Conservation (phyloP, 2,329 filamentous ascomycete genomes). For the Phoma sp. region DNA sequence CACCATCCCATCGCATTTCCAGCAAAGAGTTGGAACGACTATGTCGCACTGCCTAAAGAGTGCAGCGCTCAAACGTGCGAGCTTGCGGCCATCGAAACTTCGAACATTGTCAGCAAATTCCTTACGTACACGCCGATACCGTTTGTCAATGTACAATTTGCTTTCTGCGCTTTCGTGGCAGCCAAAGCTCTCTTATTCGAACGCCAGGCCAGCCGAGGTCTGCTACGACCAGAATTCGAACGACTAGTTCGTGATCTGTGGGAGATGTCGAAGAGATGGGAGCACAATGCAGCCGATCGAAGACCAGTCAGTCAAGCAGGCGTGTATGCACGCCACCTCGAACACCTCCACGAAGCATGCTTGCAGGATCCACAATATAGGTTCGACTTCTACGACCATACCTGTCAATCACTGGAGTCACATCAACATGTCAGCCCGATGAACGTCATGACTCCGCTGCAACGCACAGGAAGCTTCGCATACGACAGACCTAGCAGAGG, state of each 20-base stretch:
- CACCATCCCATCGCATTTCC: conserved; percentile 43
- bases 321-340: conserved; percentile 35
- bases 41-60: conserved; percentile 40
- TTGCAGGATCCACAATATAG: conserved; percentile 27
- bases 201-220: conserved; percentile 24
- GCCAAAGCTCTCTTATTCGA: conserved; percentile 42
- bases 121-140: conserved; percentile 36
- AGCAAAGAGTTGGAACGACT: conserved; percentile 39
- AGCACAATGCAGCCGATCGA: not conserved
- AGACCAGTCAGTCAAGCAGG: conserved; percentile 30
- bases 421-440: conserved; percentile 27
- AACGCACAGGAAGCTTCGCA: conserved; percentile 14
- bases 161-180: conserved; percentile 42
- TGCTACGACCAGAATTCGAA: conserved; percentile 35
- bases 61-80: conserved; percentile 45
- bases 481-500: not conserved
- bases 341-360: conserved; percentile 29
- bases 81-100: conserved; percentile 41
- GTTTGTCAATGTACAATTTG: conserved; percentile 45
- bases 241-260: conserved; percentile 31
- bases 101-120: conserved; percentile 44
- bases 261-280: conserved; percentile 41
- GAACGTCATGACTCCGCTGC: conserved; percentile 24
- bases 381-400: conserved; percentile 44
- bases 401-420: conserved; percentile 26